Conservation (phyloP, 2,329 filamentous ascomycete genomes). For the Metarhizium guizhouense region DNA sequence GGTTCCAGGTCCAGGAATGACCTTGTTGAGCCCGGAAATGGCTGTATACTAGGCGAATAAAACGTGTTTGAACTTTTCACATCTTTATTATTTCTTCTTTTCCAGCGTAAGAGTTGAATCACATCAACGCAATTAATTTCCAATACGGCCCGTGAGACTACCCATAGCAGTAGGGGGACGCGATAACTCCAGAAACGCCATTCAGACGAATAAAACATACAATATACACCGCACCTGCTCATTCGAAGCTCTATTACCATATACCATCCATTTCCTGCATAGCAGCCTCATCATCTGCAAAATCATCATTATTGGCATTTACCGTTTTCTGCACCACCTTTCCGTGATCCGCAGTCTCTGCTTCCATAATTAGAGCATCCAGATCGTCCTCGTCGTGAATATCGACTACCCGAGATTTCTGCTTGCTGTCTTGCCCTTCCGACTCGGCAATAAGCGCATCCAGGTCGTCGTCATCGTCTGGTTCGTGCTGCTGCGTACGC, state of each 20-base stretch:
- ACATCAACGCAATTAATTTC: too few relatives aligned
- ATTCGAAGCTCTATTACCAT: conserved; percentile 18
- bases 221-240: too few relatives aligned
- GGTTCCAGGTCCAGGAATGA: conserved; percentile 3
- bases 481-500: conserved; percentile 11
- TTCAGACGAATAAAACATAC: background rate
- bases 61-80: too few relatives aligned
- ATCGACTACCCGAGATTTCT: background rate
- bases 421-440: conserved; percentile 17
- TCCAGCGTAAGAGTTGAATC: too few relatives aligned
- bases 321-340: background rate
- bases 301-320: conserved; percentile 24
- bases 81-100: too few relatives aligned
- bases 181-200: background rate
- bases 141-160: too few relatives aligned
- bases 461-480: conserved; percentile 42
- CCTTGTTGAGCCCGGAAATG: background rate
- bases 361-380: conserved; percentile 44
- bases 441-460: conserved; percentile 46
- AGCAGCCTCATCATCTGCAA: conserved; percentile 56
- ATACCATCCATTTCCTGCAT: conserved; percentile 56
- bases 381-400: conserved; percentile 21
- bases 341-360: conserved; percentile 20
- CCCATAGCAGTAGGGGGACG: too few relatives aligned
- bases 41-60: background rate